Evolutionary conservation across 331 rosid genomes (phyloP), one percentile per base, ranked within the genome.

Genomic region (Quercus tomentella): DNA sequence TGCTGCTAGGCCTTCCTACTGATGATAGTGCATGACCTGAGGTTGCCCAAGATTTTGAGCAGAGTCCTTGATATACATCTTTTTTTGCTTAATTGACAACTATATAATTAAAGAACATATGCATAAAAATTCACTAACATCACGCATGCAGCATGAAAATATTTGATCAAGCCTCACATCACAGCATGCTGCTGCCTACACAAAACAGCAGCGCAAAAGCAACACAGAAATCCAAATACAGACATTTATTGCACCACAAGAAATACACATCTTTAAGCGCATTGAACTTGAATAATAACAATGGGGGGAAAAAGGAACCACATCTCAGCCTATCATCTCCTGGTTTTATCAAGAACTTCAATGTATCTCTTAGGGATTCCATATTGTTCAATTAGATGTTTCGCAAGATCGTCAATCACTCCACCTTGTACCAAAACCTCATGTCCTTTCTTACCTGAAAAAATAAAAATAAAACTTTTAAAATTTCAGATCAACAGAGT

Each of bases 371-470:
- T 95, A 41, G 97, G 96, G 80, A 95, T 91, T 79, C 97, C 96
- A 83, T 89, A 95, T 37, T 93, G 97, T 80, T 95, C 98, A 56
- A 91, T 77, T 88, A 95, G 80, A 87, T 90, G 97, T 78, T 88
- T 93, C 52, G 92, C 94, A 65, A 95, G 72, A 85, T 90, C 95
- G 76, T 93, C 96, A 37, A 95, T 93, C 49, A 95, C 97, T 21
- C 99, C 97, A 16, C 99, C 99, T 89, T 95, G 99, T 80, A 95
- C 91, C 80, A 93, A 74, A 79, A 93, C 98, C 79, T 93, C 97
- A 9, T 83, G 80, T 49, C 99, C 99, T 81, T 91, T 95, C 91
- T 93, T 93, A 81, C 98, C 93, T 92, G 93, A 70, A 85, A 61
- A 80, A 73, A 73, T 15, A 75, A 57, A 21, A 49, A 49, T 12